phyloP scores from a whole-genome alignment of 1,139 yeast species.

The Eremothecium sinecaudum region DNA sequence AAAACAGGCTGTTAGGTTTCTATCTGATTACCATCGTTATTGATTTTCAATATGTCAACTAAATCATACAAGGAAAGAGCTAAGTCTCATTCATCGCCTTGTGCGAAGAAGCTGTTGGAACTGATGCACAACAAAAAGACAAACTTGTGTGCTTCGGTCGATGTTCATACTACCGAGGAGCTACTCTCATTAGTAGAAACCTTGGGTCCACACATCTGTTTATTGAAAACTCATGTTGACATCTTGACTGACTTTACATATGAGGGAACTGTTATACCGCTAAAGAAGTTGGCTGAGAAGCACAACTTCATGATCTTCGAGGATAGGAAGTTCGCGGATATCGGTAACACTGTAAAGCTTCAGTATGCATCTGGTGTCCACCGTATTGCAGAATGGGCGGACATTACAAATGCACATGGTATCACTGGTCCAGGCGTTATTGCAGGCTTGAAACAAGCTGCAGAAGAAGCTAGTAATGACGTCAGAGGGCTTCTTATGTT shows the following conservation, averaged over 20 bases:
- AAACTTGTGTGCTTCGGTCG: constrained; percentile 94
- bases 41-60: constrained; percentile 22
- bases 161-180: constrained; percentile 71
- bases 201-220: constrained; percentile 84
- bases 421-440: constrained; percentile 95
- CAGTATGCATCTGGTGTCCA: constrained; percentile 89
- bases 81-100: constrained; percentile 57
- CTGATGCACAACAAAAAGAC: constrained; percentile 76
- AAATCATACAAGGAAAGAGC: constrained; percentile 64
- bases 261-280: constrained; percentile 68
- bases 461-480: constrained; percentile 52
- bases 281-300: constrained; percentile 58
- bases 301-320: constrained; percentile 85
- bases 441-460: constrained; percentile 77
- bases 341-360: constrained; percentile 94
- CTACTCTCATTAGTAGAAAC: constrained; percentile 61
- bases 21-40: too few species aligned
- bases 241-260: constrained; percentile 80
- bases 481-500: constrained; percentile 90
- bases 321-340: constrained; percentile 96
- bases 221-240: constrained; percentile 92
- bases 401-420: constrained; percentile 95
- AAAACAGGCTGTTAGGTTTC: background rate
- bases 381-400: constrained; percentile 88
- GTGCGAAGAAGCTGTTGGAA: constrained; percentile 63